Conservation (phyloP, 805 yeast genomes). For the Saturnispora galanensis region DNA sequence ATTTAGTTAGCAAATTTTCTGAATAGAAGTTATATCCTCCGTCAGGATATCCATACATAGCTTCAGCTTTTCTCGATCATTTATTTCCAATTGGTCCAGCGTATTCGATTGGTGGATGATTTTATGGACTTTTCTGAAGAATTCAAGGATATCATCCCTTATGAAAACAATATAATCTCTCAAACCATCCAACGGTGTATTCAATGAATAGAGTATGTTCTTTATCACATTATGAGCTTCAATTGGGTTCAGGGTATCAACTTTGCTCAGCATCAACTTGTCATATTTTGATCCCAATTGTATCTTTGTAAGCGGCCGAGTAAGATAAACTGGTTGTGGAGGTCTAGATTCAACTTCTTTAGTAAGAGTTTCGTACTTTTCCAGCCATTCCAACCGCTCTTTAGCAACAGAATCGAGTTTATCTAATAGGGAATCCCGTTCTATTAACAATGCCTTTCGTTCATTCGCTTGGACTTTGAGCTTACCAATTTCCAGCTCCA, state of each 20-base stretch:
- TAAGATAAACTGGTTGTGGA: neutral
- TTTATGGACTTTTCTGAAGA: conserved; percentile 12
- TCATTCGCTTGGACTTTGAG: neutral
- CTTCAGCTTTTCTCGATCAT: conserved; percentile 9
- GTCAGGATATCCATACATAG: conserved; percentile 10
- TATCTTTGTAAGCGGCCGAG: neutral
- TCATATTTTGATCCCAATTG: conserved; percentile 5
- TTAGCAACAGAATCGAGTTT: neutral
- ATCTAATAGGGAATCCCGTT: neutral
- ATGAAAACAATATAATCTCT: conserved; percentile 11
- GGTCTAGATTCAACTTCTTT: neutral
- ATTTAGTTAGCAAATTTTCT: neutral
- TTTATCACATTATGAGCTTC: conserved; percentile 16
- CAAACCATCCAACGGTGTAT: conserved; percentile 9
- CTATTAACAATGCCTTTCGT: neutral
- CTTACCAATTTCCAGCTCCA: neutral
- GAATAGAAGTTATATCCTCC: conserved; percentile 10
- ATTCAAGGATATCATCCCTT: conserved; percentile 10
- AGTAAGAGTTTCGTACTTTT: conserved; percentile 1
- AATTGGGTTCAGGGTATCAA: conserved; percentile 11
- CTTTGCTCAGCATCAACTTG: conserved; percentile 7
- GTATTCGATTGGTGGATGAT: conserved; percentile 8
- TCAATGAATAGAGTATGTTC: conserved; percentile 13
- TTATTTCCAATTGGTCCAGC: conserved; percentile 1
- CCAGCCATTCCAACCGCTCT: conserved; percentile 3